Evolutionary conservation across 805 yeast genomes (phyloP), one percentile per base, ranked within the genome.

Genomic region (Yarrowia deformans): DNA sequence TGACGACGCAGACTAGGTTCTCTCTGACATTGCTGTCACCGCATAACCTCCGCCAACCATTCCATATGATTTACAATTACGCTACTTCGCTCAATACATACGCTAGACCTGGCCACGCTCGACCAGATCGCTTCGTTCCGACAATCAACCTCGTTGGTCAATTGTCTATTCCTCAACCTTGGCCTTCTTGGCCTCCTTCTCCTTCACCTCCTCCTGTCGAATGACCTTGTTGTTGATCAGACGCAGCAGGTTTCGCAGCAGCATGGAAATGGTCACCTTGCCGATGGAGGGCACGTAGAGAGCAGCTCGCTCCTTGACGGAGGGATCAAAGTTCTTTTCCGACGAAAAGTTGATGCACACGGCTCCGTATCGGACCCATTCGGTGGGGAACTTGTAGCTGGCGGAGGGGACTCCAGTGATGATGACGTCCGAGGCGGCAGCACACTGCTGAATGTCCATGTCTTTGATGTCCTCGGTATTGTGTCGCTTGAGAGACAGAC

Each of bases 261-360:
- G 81, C 98, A 95, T 95, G 70, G 97, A 87, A 71, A 95, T 93
- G 46, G 99, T 95, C 42, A 95, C 98, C 79, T 95, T 95, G 18
- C 99, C 99, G 39, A 93, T 91, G 76, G 92, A 89, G 18, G 99
- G 98, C 43, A 95, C 98, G 76, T 94, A 95, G 54, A 95, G 81
- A 0, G 97, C 89, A 8, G 99, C 98, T 73, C 85, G 89, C 67
- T 84, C 84, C 80, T 94, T 94, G 70, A 95, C 90, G 32, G 90
- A 94, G 14, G 79, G 77, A 71, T 85, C 83, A 78, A 95, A 95
- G 81, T 95, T 95, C 83, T 91, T 91, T 69, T 88, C 90, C 72
- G 95, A 89, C 12, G 97, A 87, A 76, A 94, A 94, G 79, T 95
- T 95, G 70, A 95, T 87, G 75, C 92, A 91, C 16, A 90, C 91